These are phyloP conservation scores for Acanthamoeba pearcei DNA, from an alignment of 208 protist species.

Conservation along the genomic window DNA sequence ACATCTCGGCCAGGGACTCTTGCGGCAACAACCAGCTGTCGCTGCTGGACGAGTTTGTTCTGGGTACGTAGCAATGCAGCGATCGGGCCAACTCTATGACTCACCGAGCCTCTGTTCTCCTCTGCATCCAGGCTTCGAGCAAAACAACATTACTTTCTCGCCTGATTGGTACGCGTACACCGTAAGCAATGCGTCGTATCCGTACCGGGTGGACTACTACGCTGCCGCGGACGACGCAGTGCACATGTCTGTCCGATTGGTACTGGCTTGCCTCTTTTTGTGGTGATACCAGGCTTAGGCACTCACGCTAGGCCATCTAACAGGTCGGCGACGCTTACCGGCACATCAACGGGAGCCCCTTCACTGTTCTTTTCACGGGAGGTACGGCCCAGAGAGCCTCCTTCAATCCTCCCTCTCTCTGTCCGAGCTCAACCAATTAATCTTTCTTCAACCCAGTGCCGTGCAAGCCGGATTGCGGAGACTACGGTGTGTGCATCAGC, in stretches of 20 bases:
- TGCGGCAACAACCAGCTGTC: slow-evolving; percentile 32
- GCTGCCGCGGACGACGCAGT: slow-evolving; percentile 13
- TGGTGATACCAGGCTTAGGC: background rate
- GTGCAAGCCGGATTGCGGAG: slow-evolving; percentile 60
- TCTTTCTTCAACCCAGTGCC: background rate
- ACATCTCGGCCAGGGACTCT: background rate
- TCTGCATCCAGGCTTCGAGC: slow-evolving; percentile 13
- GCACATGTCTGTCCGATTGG: slow-evolving; percentile 36
- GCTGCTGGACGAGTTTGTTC: slow-evolving; percentile 5
- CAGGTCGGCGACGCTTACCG: slow-evolving; percentile 8
- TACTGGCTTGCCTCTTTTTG: background rate
- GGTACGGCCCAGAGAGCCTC: background rate
- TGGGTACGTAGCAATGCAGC: background rate
- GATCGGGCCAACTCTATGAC: background rate
- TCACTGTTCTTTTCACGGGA: slow-evolving; percentile 41
- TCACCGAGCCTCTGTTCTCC: background rate
- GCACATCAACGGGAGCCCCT: slow-evolving; percentile 54
- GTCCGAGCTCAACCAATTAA: background rate
- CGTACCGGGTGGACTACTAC: slow-evolving; percentile 34
- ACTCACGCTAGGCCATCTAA: background rate
- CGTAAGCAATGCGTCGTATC: background rate
- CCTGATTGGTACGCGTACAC: slow-evolving; percentile 33
- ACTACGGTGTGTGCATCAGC: slow-evolving; percentile 59
- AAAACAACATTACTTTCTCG: slow-evolving; percentile 48
- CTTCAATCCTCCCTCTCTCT: background rate